Percentiles rank a stretch among this genome's conserved stretches.
Evolutionary conservation across 1,284 basidiomycete genomes (phyloP).

Genomic region (Coniferiporia sulphurascens): DNA sequence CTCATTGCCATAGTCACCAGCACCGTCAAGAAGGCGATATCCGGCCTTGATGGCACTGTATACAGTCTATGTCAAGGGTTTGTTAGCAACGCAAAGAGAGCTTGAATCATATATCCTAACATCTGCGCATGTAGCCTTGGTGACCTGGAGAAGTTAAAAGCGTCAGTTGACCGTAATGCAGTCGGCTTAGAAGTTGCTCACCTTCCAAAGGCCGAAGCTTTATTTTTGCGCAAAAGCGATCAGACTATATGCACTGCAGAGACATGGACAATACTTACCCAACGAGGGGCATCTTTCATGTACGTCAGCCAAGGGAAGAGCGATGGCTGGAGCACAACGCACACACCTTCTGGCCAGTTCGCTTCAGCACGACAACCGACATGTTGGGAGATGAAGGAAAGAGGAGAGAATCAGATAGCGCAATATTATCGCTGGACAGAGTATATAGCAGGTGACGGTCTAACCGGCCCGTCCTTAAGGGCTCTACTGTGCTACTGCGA

Average conservation of each 20-base stretch:
- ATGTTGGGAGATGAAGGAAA: constrained; percentile 28
- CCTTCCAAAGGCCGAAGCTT: constrained; percentile 73
- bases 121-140: constrained; percentile 52
- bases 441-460: not conserved
- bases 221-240: constrained; percentile 1
- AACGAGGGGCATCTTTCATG: constrained; percentile 51
- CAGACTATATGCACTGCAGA: not conserved
- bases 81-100: constrained; percentile 4
- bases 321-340: not conserved
- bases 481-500: no score
- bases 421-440: constrained; percentile 4
- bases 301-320: constrained; percentile 7
- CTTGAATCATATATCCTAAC: constrained; percentile 31
- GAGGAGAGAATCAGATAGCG: constrained; percentile 10
- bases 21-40: constrained; percentile 75
- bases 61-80: constrained; percentile 25
- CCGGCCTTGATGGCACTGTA: constrained; percentile 58
- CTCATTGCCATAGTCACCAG: constrained; percentile 77
- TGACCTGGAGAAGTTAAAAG: constrained; percentile 39
- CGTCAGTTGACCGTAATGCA: constrained; percentile 7
- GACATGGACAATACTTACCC: constrained; percentile 38
- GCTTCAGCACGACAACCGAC: constrained; percentile 49
- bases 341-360: constrained; percentile 55
- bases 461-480: not conserved
- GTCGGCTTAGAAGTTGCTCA: constrained; percentile 18